phyloP scores from a whole-genome alignment of 805 yeast species.

The Clavispora vitiphila region DNA sequence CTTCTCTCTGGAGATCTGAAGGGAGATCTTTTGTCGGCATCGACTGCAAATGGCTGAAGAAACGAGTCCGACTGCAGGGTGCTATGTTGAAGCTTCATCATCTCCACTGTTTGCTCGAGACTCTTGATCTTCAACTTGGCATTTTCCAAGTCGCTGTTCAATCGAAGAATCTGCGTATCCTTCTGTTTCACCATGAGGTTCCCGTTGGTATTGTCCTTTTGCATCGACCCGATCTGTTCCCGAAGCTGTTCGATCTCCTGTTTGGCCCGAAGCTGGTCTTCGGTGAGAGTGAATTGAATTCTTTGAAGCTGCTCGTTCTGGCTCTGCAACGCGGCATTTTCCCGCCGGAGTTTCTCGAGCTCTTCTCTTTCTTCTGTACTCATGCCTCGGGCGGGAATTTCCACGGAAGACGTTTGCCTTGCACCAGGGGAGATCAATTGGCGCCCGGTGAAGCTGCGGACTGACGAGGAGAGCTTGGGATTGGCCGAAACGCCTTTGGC shows the following conservation, averaged over 20 bases:
- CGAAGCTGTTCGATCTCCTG: conserved; percentile 22
- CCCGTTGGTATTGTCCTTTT: conserved; percentile 48
- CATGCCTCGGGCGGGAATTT: conserved; percentile 1
- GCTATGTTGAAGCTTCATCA: conserved; percentile 24
- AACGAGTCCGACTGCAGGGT: conserved; percentile 5
- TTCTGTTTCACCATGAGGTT: conserved; percentile 54
- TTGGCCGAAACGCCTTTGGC: conserved; percentile 40
- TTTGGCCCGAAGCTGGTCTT: conserved; percentile 20
- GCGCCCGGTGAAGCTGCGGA: conserved; percentile 39
- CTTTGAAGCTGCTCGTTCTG: conserved; percentile 19
- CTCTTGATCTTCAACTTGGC: conserved; percentile 49
- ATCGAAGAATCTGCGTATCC: conserved; percentile 61
- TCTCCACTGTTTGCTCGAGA: conserved; percentile 43
- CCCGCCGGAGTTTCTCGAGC: conserved; percentile 46
- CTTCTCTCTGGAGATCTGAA: conserved; percentile 11
- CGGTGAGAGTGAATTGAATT: conserved; percentile 20
- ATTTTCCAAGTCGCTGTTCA: conserved; percentile 57
- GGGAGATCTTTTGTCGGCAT: conserved; percentile 6
- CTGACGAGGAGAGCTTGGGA: conserved; percentile 19
- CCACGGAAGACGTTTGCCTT: conserved; percentile 7
- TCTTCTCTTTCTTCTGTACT: conserved; percentile 37
- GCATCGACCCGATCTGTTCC: conserved; percentile 34
- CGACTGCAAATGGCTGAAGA: conserved; percentile 1
- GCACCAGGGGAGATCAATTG: conserved; percentile 27
- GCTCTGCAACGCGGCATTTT: conserved; percentile 43